Conservation (phyloP, 2,329 filamentous ascomycete genomes). For the Penicillium glabrum region DNA sequence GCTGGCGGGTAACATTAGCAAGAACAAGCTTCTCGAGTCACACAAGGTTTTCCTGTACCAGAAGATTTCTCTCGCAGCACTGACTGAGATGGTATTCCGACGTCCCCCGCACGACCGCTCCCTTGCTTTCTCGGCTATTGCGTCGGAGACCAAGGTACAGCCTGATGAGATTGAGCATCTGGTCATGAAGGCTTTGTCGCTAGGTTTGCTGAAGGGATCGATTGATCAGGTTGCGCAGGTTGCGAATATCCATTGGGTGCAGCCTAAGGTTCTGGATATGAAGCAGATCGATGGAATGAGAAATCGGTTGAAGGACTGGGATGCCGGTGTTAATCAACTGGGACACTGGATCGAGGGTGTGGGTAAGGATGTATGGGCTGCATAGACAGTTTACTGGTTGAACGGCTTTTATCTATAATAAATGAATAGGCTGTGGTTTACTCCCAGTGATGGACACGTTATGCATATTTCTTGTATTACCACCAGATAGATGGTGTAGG, state of each 20-base stretch:
- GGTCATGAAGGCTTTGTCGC: slow-evolving; percentile 97
- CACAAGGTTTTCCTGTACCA: slow-evolving; percentile 86
- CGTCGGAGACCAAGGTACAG: slow-evolving; percentile 87
- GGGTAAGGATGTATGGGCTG: slow-evolving; percentile 94
- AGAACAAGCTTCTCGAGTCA: slow-evolving; percentile 74
- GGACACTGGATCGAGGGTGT: slow-evolving; percentile 96
- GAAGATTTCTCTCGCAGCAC: slow-evolving; percentile 94
- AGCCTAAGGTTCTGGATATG: slow-evolving; percentile 96
- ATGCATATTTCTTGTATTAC: slow-evolving; percentile 1
- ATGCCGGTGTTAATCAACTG: slow-evolving; percentile 90
- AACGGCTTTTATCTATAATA: slow-evolving; percentile 23
- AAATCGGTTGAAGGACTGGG: slow-evolving; percentile 85
- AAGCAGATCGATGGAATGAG: slow-evolving; percentile 93
- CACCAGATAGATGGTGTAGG: neutral
- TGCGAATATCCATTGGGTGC: slow-evolving; percentile 96
- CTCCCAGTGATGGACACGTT: neutral
- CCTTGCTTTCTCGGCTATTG: slow-evolving; percentile 87
- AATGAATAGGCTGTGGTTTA: slow-evolving; percentile 15
- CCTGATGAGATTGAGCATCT: slow-evolving; percentile 94
- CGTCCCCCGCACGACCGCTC: slow-evolving; percentile 92
- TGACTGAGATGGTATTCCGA: slow-evolving; percentile 95
- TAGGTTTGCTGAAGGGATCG: slow-evolving; percentile 84
- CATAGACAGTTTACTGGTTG: slow-evolving; percentile 47
- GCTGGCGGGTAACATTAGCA: slow-evolving; percentile 75
- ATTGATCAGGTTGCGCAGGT: slow-evolving; percentile 96